Base-by-base conservation (phyloP, 352 stramenopile species). In the Pseudoperonospora humuli region DNA sequence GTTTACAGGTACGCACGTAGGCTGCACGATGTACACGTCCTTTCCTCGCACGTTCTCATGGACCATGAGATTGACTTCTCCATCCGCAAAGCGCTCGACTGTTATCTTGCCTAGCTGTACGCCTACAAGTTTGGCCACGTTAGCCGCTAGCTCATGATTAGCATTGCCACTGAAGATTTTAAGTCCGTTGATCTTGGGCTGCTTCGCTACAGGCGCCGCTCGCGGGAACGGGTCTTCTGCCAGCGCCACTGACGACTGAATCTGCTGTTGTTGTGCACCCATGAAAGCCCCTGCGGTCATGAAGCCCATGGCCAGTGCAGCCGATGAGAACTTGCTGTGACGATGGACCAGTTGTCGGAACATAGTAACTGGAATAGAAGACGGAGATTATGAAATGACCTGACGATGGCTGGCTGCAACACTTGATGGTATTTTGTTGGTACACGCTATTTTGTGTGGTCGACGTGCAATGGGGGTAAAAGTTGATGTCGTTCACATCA, bases 11-110 rank as follows among this genome's bases (percentile, higher is more conserved):
- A 95, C 70, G 70, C 95, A 99, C 24, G 97, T 99, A 6, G 97
- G 95, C 76, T 99, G 97, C 34, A 99, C 92, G 54, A 99, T 98
- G 75, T 99, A 99, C 48, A 99, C 94, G 78, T 99, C 96, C 65
- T 99, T 99, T 47, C 97, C 97, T 48, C 96, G 93, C 58, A 99
- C 96, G 71, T 99, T 98, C 62, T 99, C 96, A 63, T 99, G 94
- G 52, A 99, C 95, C 77, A 98, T 97, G 55, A 99, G 91, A 63
- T 99, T 99, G 8, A 98, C 95, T 70, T 99, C 96, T 38, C 96
- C 96, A 62, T 99, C 96, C n/a, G 96, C 96, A 61, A 99, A 99
- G 49, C 88, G 79, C 58, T 95, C 91, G 31, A 99, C 96, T 35
- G 95, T 99, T 52, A 98, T 96, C 54, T 98, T 98, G 39, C 95